A percentile compares a stretch with the other conserved stretches of the same genome.
Evolutionary conservation across 2,329 filamentous ascomycete genomes (phyloP).

Genomic region (Fusarium sp.): DNA sequence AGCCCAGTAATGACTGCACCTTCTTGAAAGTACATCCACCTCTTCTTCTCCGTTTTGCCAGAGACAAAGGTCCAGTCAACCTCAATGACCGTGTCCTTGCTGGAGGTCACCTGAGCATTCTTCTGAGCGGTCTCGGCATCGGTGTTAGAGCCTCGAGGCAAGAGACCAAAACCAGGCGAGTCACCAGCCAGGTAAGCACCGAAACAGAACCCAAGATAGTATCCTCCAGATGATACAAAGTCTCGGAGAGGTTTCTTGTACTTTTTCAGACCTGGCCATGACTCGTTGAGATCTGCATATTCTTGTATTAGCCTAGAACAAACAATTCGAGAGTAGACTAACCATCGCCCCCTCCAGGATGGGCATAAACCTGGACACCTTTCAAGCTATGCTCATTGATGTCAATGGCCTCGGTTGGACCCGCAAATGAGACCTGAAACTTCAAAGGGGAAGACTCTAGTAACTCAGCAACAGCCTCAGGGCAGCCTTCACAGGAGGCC

Average conservation of each 20-base stretch:
- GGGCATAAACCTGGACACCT: constrained; percentile 25
- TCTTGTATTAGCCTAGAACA: neutral
- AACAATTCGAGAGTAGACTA: neutral
- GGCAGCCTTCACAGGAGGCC: constrained; percentile 27
- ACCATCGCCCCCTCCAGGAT: constrained; percentile 26
- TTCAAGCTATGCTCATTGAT: constrained; percentile 18
- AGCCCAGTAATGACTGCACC: constrained; percentile 35
- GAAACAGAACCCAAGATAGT: constrained; percentile 43
- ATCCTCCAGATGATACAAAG: constrained; percentile 37
- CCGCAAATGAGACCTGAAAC: constrained; percentile 32
- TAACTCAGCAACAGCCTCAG: constrained; percentile 29
- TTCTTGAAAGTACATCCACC: constrained; percentile 44
- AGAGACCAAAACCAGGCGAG: constrained; percentile 33
- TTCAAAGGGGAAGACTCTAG: constrained; percentile 31
- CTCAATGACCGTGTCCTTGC: constrained; percentile 35
- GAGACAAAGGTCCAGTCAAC: constrained; percentile 39
- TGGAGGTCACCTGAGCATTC: constrained; percentile 28
- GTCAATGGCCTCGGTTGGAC: constrained; percentile 26
- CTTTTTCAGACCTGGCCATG: constrained; percentile 25
- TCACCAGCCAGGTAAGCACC: constrained; percentile 42
- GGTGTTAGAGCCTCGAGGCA: constrained; percentile 18
- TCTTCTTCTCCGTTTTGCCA: constrained; percentile 19
- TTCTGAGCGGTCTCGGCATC: constrained; percentile 15
- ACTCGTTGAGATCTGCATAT: constrained; percentile 23
- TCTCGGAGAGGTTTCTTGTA: constrained; percentile 17